These are phyloP conservation scores for Geosmithia flava DNA, from an alignment of 2,329 filamentous ascomycete genomes.

Conservation along the genomic window DNA sequence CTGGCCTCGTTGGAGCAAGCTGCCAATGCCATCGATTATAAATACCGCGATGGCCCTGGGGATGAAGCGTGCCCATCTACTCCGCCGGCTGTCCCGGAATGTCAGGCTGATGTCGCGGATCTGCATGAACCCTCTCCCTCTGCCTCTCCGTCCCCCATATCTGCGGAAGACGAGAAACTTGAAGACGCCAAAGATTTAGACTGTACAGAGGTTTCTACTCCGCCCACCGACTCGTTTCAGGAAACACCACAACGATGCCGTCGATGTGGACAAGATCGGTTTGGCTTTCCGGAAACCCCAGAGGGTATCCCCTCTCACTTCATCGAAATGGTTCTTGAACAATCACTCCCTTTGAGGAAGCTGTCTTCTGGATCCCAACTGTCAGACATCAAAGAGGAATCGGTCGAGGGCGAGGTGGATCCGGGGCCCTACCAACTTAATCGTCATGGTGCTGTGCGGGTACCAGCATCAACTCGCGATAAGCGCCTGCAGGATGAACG, in stretches of 20 bases:
- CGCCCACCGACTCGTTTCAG: neutral
- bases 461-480: neutral
- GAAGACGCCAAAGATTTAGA: too few relatives aligned
- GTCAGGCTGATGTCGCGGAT: neutral
- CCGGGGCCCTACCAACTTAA: neutral
- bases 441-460: neutral
- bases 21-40: slow-evolving; percentile 13
- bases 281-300: slow-evolving; percentile 6
- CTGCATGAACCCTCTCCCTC: neutral
- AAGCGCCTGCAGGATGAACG: neutral
- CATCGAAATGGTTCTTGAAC: slow-evolving; percentile 6
- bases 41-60: neutral
- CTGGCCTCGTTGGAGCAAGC: slow-evolving; percentile 15
- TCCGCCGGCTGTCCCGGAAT: slow-evolving; percentile 3
- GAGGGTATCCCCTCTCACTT: slow-evolving; percentile 4
- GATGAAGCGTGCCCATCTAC: neutral
- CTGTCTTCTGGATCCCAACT: neutral
- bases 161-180: neutral
- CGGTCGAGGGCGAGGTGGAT: neutral
- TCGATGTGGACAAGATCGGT: neutral
- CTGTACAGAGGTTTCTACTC: neutral
- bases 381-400: neutral
- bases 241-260: neutral
- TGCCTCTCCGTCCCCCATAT: too few relatives aligned
- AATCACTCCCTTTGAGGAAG: slow-evolving; percentile 1